Base-by-base conservation (phyloP, 805 yeast species). In the Scheffersomyces spartinae region DNA sequence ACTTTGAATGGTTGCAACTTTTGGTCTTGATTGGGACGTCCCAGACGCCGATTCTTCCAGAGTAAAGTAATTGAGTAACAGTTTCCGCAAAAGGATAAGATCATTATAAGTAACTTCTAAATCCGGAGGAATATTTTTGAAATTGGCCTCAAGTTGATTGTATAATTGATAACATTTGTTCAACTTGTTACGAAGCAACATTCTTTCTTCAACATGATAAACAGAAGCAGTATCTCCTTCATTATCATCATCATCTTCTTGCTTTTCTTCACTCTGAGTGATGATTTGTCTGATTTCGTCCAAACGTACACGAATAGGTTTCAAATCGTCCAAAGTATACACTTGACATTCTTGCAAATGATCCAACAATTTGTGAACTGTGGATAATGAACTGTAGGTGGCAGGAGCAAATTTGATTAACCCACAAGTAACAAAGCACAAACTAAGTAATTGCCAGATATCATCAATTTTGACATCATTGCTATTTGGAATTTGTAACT, bases 341-440 rank as follows among this genome's bases (percentile, higher is more conserved):
- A 82, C 83, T 28, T 74, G 74, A 25, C 82, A 71, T 45, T 82
- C 95, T 36, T 72, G 69, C 33, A 88, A 57, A 52, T 88, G 97
- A 35, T 73, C 81, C 38, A 91, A 61, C 30, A 91, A 57, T 38
- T 91, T 73, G 52, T 77, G 78, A 12, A 91, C 94, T 0, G 97
- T 84, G 21, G 85, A 66, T 21, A 88, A 56, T 3, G 94, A 81
- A 5, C 94, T 88, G 52, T 81, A 91, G 1, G 95, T 82, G 4
- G 96, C 95, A 1, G 97, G 95, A 1, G 95, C 94, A 18, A 84
- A 69, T 39, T 84, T 77, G 24, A 80, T 79, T 39, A 84, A 61
- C 3, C 99, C 99, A 31, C 93, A 91, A 2, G 97, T 83, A 43
- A 88, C 71, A 50, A 86, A 83, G 37, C 91, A 79, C 26, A 91